Evolutionary conservation across 768 basidiomycete species (phyloP).

Genomic region (Suillus paluster): DNA sequence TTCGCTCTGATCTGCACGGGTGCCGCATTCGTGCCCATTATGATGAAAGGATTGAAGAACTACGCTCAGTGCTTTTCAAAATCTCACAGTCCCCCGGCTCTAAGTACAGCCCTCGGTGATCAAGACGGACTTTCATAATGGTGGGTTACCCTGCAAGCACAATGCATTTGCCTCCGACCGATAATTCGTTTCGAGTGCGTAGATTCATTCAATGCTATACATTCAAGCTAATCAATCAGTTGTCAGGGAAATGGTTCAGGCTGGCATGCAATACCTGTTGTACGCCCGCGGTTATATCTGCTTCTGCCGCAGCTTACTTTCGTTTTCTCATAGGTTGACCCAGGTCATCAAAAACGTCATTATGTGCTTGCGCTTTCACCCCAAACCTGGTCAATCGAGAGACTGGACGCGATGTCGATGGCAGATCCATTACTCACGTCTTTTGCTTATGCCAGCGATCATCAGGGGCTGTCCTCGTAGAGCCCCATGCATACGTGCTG

Average conservation of each 20-base stretch:
- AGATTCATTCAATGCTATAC: no score
- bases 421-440: not conserved
- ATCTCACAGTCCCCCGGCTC: not conserved
- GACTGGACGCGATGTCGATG: not conserved
- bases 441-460: not conserved
- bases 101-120: not conserved
- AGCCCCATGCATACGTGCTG: not conserved
- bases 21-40: not conserved
- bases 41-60: not conserved
- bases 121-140: not conserved
- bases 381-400: not conserved
- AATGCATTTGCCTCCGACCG: no score
- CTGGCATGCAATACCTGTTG: not conserved
- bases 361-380: not conserved
- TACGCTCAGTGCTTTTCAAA: no score
- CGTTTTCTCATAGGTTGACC: not conserved
- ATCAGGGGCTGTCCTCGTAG: not conserved
- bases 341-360: not conserved
- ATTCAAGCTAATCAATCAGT: not conserved
- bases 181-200: not conserved
- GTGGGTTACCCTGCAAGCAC: not conserved
- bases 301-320: not conserved
- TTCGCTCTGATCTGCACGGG: not conserved
- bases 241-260: not conserved
- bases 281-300: not conserved